phyloP scores from a whole-genome alignment of 176 grass and related monocot species.

The Hyparrhenia diplandra region DNA sequence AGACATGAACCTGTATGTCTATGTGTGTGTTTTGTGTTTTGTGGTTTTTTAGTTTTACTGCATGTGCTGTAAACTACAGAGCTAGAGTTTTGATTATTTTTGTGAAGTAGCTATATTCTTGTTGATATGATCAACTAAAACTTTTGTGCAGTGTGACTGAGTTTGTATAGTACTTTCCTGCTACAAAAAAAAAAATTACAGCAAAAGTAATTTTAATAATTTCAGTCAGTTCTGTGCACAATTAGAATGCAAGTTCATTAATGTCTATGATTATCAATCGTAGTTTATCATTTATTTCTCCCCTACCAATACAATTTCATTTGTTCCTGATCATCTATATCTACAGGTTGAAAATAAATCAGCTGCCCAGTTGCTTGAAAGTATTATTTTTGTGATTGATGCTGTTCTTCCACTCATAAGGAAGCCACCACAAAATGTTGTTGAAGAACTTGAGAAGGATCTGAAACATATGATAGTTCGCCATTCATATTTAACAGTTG shows the following conservation, averaged over 20 bases:
- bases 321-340: conserved; percentile 29
- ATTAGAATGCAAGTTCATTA: conserved; percentile 10
- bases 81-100: conserved; percentile 2
- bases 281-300: conserved; percentile 1
- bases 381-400: conserved; percentile 97
- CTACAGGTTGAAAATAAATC: conserved; percentile 82
- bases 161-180: background rate
- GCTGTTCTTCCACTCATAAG: conserved; percentile 87
- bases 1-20: too few relatives aligned
- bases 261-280: background rate
- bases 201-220: background rate
- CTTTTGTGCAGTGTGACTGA: background rate
- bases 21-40: too few relatives aligned
- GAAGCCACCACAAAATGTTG: conserved; percentile 81
- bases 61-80: background rate
- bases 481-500: conserved; percentile 91
- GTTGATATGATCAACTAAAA: conserved; percentile 9
- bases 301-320: conserved; percentile 17
- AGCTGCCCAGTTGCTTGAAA: conserved; percentile 86
- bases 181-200: conserved; percentile 16
- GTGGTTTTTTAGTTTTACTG: too few relatives aligned
- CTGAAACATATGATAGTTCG: conserved; percentile 98
- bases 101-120: conserved; percentile 3
- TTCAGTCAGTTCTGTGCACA: background rate
- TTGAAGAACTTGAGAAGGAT: conserved; percentile 93